A percentile compares a stretch with the other conserved stretches of the same genome.
Conservation (phyloP, 129 eudicot species). For the Artemisia argyi region DNA sequence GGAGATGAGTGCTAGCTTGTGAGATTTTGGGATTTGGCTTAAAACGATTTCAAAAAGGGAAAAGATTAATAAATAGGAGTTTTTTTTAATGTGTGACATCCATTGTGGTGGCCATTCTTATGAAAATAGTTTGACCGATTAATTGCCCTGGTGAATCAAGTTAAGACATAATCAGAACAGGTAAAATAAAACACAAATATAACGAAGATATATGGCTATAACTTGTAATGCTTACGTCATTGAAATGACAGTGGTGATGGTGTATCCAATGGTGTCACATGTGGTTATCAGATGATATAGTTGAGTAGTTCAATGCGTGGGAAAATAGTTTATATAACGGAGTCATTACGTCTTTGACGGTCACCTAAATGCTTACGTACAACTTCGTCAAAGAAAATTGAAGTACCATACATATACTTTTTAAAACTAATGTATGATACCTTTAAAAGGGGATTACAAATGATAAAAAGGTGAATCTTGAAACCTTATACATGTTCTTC, state of each 20-base stretch:
- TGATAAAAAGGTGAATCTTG: too few relatives aligned
- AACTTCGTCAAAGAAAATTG: too few relatives aligned
- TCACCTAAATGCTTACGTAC: too few relatives aligned
- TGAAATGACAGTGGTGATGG: slow-evolving; percentile 65
- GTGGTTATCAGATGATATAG: too few relatives aligned
- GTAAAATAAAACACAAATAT: neutral
- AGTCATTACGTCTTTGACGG: too few relatives aligned
- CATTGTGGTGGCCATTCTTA: slow-evolving; percentile 18
- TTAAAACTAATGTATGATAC: too few relatives aligned
- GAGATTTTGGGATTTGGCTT: slow-evolving; percentile 63
- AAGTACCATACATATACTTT: too few relatives aligned
- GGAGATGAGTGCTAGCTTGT: slow-evolving; percentile 58
- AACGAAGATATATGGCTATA: neutral
- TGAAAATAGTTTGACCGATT: slow-evolving; percentile 58
- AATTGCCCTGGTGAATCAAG: slow-evolving; percentile 54
- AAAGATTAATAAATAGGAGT: slow-evolving; percentile 42
- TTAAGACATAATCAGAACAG: neutral
- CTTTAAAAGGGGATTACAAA: too few relatives aligned
- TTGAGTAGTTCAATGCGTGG: too few relatives aligned
- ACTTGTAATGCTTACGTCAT: slow-evolving; percentile 53
- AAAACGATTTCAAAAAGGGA: slow-evolving; percentile 47
- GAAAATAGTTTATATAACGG: too few relatives aligned
- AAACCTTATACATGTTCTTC: too few relatives aligned
- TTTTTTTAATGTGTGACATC: slow-evolving; percentile 41
- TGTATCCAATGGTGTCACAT: slow-evolving; percentile 62